Evolutionary conservation across 768 basidiomycete species (phyloP).

Genomic region (Lepiota brunneoincarnata): DNA sequence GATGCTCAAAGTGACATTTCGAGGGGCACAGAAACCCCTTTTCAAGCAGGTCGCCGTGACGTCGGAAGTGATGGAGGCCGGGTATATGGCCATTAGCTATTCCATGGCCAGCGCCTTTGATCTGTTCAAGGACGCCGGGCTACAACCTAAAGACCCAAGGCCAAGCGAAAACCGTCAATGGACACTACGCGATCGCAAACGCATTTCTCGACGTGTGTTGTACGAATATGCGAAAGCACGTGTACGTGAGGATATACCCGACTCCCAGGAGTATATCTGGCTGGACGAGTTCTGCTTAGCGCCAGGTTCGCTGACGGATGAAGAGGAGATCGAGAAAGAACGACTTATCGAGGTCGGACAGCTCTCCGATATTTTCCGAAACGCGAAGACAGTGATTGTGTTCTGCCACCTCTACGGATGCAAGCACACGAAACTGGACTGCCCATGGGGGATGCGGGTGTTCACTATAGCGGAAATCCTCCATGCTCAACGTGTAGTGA

Average conservation of each 20-base stretch:
- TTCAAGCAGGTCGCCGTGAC: background rate
- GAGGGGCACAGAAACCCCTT: background rate
- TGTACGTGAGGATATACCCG: background rate
- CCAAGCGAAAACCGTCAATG: background rate
- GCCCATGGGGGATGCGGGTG: background rate
- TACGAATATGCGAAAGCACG: background rate
- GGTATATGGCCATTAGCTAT: slow-evolving; percentile 1
- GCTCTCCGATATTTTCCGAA: background rate
- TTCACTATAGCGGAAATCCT: background rate
- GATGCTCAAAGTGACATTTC: background rate
- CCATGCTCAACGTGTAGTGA: background rate
- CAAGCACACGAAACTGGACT: background rate
- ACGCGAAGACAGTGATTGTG: background rate
- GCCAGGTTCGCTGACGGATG: background rate
- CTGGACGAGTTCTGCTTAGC: background rate
- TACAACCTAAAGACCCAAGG: background rate
- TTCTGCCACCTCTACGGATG: background rate
- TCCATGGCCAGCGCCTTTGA: background rate
- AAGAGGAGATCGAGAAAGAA: background rate
- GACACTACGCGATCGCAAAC: background rate
- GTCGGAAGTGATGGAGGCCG: background rate
- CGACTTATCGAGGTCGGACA: background rate
- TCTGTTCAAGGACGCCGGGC: background rate
- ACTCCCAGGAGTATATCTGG: background rate
- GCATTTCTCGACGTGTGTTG: background rate